Evolutionary conservation across 208 protist genomes (phyloP), one percentile per base, ranked within the genome.

Genomic region (Leishmania gerbilli): DNA sequence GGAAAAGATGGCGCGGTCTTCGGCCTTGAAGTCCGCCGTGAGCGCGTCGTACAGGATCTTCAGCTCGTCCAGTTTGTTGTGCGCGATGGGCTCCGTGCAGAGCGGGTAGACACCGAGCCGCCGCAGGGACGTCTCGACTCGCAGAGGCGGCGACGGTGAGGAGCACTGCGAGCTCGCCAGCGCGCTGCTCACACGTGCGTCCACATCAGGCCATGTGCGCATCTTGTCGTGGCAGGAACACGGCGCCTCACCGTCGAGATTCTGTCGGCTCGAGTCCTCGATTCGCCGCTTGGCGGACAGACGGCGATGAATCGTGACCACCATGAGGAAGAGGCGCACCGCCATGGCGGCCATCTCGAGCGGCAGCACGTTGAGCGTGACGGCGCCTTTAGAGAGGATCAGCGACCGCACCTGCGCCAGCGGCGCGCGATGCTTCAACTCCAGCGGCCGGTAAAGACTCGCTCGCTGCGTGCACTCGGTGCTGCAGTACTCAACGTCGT

Each of bases 321-420:
- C 86, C 67, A 95, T 92, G 53, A 94, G 85, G 78, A 95, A 96
- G 21, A 96, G 85, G 0, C 93, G 91, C 68, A 93, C 86, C 40
- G 90, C 88, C 84, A 96, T 87, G 27, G 84, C 81, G 15, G 86
- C 87, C 74, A 95, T 86, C 60, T 96, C 91, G 15, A 96, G 71
- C 37, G 91, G 82, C n/a, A 80, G 72, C 21, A 84, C 81, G 51
- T 92, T 83, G 45, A 89, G 65, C 47, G 79, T 89, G 4, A 76
- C 71, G 34, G 86, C 76, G 9, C 65, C 85, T 42, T 87, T 92
- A 51, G 79, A 83, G 49, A 82, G 68, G 19, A 96, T 87, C 15
- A 93, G 77, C 42, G 81, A 80, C 42, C 86, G 76, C 11, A 89
- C 90, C n/a, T 84, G 67, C 69, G 87, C 83, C 17, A 95, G 79